phyloP scores from a whole-genome alignment of 441 rosid genomes.

The Populus hybrid region DNA sequence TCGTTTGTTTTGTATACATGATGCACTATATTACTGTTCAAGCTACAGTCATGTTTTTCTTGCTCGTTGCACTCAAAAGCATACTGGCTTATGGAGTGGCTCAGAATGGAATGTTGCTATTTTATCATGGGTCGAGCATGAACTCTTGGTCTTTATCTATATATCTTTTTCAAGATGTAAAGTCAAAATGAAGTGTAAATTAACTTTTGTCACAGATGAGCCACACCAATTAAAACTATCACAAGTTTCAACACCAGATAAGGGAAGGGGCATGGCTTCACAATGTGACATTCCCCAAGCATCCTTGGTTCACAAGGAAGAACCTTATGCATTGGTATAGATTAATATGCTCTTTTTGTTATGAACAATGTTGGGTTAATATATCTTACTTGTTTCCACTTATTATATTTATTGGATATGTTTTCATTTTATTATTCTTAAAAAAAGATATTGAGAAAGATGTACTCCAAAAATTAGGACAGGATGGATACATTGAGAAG shows the following conservation, averaged over 20 bases:
- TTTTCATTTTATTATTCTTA: neutral
- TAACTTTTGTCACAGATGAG: constrained; percentile 40
- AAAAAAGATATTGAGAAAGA: neutral
- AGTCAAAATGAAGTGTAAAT: neutral
- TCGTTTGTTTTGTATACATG: neutral
- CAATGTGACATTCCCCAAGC: constrained; percentile 60
- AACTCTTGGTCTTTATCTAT: neutral
- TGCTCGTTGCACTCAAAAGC: neutral
- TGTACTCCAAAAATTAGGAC: neutral
- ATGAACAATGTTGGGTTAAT: neutral
- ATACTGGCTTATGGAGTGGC: neutral
- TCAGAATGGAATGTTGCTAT: neutral
- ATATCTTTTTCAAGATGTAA: neutral
- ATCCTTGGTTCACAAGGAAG: constrained; percentile 66
- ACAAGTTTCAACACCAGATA: constrained; percentile 48
- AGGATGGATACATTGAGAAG: neutral
- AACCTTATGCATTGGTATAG: constrained; percentile 71
- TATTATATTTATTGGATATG: neutral
- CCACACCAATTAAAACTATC: constrained; percentile 36
- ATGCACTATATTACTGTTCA: neutral
- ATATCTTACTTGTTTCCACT: neutral
- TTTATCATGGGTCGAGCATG: constrained; percentile 9
- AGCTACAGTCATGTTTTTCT: neutral
- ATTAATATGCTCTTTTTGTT: constrained; percentile 5
- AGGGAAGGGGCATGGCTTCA: constrained; percentile 83